Evolutionary conservation across 2,329 filamentous ascomycete genomes (phyloP), one percentile per base, ranked within the genome.

Genomic region (Clonostachys solani): DNA sequence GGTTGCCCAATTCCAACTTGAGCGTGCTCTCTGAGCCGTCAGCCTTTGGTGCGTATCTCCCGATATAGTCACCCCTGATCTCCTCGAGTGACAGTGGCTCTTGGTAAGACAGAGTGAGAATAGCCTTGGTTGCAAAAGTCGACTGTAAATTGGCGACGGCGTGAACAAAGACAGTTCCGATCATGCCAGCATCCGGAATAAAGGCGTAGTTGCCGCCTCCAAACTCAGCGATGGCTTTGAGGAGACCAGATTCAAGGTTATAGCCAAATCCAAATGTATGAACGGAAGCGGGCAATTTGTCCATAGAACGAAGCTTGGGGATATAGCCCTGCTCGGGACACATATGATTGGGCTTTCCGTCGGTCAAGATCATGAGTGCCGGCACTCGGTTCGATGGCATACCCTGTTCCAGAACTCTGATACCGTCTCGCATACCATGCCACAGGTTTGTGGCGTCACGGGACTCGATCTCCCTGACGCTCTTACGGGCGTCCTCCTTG

Each of bases 181-280:
- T 77, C 78, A 84, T 83, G 49, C 79, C 77, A 0, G 77, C 73
- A 46, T 84, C 80, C 0, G 80, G 76, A 16, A 84, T 84, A 52
- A 83, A 84, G 9, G 77, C 66, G 48, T 81, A 85, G 56, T 74
- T 80, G 2, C 81, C 81, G 4, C 72, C 66, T 0, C 77, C 73
- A 43, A 77, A 63, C 54, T 84, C 80, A 2, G 80, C 73, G 42
- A 85, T 78, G 3, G 79, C 78, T 60, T 81, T 80, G 46, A 85
- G 66, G 16, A 84, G 62, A 0, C 74, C 77, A 0, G 80, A 56
- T 10, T 54, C 44, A 4, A 66, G 54, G 10, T 48, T 46, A 42
- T 68, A 68, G 6, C 64, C 65, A 43, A 68, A 68, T 6, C 63
- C 64, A 41, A 68, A 68, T 0, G 65, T 68, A 47, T 66, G 63